phyloP scores from a whole-genome alignment of 1,284 basidiomycete species.

The Trametes sp. region DNA sequence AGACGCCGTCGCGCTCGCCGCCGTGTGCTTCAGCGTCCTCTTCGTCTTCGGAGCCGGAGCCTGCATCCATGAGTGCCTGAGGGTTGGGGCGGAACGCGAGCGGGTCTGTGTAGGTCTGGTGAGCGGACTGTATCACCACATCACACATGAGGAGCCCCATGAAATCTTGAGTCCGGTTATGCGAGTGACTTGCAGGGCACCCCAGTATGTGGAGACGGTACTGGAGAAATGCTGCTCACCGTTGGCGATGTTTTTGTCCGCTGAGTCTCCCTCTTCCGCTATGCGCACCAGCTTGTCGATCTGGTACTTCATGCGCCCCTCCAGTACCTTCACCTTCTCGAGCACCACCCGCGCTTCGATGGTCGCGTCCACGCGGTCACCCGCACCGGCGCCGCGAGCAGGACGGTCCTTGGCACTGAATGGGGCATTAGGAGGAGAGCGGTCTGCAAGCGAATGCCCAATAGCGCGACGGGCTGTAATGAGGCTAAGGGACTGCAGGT shows the following conservation, averaged over 20 bases:
- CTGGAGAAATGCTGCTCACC: slow-evolving; percentile 53
- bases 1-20: slow-evolving; percentile 64
- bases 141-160: too few species aligned
- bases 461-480: slow-evolving; percentile 73
- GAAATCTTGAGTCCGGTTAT: too few species aligned
- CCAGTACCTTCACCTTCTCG: slow-evolving; percentile 84
- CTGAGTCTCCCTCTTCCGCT: slow-evolving; percentile 65
- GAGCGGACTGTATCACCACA: too few species aligned
- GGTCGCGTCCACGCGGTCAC: slow-evolving; percentile 77
- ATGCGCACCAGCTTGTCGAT: slow-evolving; percentile 91
- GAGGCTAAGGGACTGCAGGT: slow-evolving; percentile 87
- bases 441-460: slow-evolving; percentile 64
- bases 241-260: slow-evolving; percentile 63
- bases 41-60: slow-evolving; percentile 46
- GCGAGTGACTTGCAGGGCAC: too few species aligned
- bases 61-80: slow-evolving; percentile 60
- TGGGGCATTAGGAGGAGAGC: slow-evolving; percentile 55
- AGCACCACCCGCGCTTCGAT: slow-evolving; percentile 77
- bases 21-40: slow-evolving; percentile 40
- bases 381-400: slow-evolving; percentile 60
- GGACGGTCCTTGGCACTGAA: slow-evolving; percentile 64
- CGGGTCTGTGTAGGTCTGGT: slow-evolving; percentile 66
- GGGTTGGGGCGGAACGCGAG: slow-evolving; percentile 94
- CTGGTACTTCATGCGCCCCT: slow-evolving; percentile 91
- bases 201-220: slow-evolving; percentile 4